A percentile compares a stretch with the other conserved stretches of the same genome.
Conservation (phyloP, 2,329 filamentous ascomycete genomes). For the Amphichorda felina region DNA sequence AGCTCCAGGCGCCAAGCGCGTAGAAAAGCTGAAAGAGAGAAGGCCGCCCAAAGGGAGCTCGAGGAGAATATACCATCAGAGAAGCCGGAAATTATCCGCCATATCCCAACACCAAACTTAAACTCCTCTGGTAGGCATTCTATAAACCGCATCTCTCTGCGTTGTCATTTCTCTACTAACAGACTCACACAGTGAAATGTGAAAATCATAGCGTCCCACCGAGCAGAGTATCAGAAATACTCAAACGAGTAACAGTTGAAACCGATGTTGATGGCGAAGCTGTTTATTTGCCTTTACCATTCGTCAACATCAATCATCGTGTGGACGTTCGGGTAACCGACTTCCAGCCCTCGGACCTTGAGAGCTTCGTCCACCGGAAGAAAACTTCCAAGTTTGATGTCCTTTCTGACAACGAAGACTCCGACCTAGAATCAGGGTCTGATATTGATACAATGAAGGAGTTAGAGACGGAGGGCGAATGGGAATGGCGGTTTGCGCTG, state of each 20-base stretch:
- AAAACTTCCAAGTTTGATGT: conserved; percentile 33
- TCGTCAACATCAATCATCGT: conserved; percentile 62
- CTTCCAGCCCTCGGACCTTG: conserved; percentile 58
- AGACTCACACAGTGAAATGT: conserved; percentile 33
- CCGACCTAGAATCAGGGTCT: conserved; percentile 7
- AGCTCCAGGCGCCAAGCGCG: conserved; percentile 3
- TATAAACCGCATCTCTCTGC: background rate
- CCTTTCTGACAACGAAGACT: conserved; percentile 30
- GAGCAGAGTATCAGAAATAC: conserved; percentile 25
- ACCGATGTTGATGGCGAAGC: conserved; percentile 27
- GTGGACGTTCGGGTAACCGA: conserved; percentile 67
- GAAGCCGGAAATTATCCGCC: background rate
- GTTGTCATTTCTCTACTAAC: no score
- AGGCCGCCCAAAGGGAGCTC: conserved; percentile 10
- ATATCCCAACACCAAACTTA: background rate
- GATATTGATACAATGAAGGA: conserved; percentile 12
- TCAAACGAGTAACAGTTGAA: conserved; percentile 24
- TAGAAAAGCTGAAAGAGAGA: conserved; percentile 8
- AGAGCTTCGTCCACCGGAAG: conserved; percentile 53
- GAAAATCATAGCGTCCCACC: conserved; percentile 25
- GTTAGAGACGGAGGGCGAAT: conserved; percentile 25
- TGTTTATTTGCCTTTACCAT: conserved; percentile 44
- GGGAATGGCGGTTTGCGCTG: conserved; percentile 80
- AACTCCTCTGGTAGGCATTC: background rate
- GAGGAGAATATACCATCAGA: background rate